phyloP scores from a whole-genome alignment of 345 rosid genomes.

The Adansonia digitata region DNA sequence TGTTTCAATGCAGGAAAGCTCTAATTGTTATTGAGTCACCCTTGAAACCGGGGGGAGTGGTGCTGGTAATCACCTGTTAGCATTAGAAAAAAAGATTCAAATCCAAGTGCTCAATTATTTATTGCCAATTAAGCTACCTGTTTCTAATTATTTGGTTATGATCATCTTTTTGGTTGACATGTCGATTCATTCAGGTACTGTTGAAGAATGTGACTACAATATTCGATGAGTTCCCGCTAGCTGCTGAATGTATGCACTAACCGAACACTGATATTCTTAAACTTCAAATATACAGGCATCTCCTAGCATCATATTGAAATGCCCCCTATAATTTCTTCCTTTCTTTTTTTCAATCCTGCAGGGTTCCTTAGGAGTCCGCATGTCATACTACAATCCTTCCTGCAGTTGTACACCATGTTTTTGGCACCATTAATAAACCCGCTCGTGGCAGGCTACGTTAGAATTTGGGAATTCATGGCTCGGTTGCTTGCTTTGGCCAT shows the following conservation, averaged over 20 bases:
- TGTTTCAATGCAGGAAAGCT: conserved; percentile 49
- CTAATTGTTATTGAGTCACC: conserved; percentile 60
- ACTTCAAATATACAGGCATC: neutral
- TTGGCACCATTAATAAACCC: conserved; percentile 46
- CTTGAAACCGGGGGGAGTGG: conserved; percentile 70
- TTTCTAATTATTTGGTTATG: neutral
- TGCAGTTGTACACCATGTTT: conserved; percentile 34
- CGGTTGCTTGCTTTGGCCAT: conserved; percentile 31
- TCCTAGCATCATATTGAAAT: neutral
- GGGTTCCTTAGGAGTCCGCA: conserved; percentile 67
- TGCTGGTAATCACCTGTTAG: conserved; percentile 43
- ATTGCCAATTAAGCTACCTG: neutral
- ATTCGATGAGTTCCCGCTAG: conserved; percentile 57
- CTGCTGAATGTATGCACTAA: conserved; percentile 53
- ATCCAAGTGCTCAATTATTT: neutral
- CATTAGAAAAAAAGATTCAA: neutral
- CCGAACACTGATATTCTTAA: neutral
- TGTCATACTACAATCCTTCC: conserved; percentile 29
- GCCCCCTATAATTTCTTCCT: neutral
- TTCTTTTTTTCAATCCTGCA: conserved; percentile 22
- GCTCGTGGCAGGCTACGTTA: conserved; percentile 45
- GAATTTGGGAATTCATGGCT: conserved; percentile 33
- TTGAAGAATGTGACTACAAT: conserved; percentile 46
- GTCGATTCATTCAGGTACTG: conserved; percentile 32
- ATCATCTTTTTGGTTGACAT: neutral